A percentile compares a stretch with the other conserved stretches of the same genome.
These are phyloP conservation scores for Dacryopinax spathularia DNA, from an alignment of 768 basidiomycete species.

Conservation along the genomic window DNA sequence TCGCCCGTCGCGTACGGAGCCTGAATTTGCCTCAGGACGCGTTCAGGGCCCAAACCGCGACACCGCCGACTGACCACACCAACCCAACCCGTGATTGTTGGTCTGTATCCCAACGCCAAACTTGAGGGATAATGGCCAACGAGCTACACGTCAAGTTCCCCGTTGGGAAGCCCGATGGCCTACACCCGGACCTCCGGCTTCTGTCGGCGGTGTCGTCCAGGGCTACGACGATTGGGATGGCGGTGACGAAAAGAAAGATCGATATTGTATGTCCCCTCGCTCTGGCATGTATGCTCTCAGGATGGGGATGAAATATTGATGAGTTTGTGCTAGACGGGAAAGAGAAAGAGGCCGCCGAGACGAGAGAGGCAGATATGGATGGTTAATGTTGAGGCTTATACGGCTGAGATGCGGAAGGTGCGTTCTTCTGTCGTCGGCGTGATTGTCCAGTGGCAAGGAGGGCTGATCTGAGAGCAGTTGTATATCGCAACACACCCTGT, in stretches of 20 bases:
- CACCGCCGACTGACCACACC: no score
- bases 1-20: not conserved
- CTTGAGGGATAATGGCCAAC: not conserved
- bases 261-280: not conserved
- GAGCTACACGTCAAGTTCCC: not conserved
- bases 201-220: not conserved
- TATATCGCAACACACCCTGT: not conserved
- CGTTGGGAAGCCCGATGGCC: not conserved
- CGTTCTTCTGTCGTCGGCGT: no score
- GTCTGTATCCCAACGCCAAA: not conserved
- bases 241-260: not conserved
- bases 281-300: no score
- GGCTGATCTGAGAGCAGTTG: no score
- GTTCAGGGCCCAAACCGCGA: not conserved
- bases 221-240: not conserved
- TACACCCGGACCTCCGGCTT: not conserved
- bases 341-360: not conserved
- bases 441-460: no score
- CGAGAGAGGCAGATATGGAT: not conserved
- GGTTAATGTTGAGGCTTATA: not conserved
- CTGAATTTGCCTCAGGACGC: not conserved
- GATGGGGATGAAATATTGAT: not conserved
- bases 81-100: no score
- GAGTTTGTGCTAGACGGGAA: not conserved
- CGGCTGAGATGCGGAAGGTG: conserved; percentile 1